Conservation (phyloP, 768 basidiomycete species). For the Auricularia auricula-judae region DNA sequence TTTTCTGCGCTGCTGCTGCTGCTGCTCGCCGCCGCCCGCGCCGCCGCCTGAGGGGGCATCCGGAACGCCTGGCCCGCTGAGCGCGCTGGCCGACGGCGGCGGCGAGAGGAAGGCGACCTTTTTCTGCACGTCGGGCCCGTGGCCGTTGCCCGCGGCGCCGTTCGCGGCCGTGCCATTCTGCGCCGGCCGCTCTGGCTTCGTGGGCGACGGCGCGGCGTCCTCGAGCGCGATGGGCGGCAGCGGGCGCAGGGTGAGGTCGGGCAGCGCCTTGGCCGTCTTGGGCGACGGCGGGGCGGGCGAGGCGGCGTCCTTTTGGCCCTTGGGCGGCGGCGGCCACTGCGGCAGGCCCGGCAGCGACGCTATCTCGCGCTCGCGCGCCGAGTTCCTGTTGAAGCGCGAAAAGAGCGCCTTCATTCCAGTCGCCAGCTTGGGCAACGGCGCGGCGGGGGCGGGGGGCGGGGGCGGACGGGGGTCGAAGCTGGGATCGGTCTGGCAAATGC, state of each 20-base stretch:
- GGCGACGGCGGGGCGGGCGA: conserved; percentile 23
- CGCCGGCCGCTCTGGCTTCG: conserved; percentile 3
- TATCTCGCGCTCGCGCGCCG: conserved; percentile 50
- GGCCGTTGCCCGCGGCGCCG: not conserved
- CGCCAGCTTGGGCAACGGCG: not conserved
- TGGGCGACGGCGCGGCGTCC: not conserved
- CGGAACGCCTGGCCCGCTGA: not conserved
- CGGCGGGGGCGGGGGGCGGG: not conserved
- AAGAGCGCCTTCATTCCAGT: conserved; percentile 77
- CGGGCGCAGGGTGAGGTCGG: conserved; percentile 45
- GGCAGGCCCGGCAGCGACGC: conserved; percentile 46
- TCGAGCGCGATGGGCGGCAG: conserved; percentile 31
- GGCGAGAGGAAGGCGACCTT: conserved; percentile 85
- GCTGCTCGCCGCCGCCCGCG: not conserved
- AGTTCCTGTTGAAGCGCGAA: conserved; percentile 50
- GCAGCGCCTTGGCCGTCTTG: conserved; percentile 57
- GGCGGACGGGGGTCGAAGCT: conserved; percentile 3
- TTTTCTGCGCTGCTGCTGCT: conserved; percentile 8
- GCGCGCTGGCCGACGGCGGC: conserved; percentile 44
- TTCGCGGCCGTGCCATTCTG: conserved; percentile 15
- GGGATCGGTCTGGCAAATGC: not conserved
- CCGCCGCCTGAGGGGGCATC: not conserved
- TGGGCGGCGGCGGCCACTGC: conserved; percentile 51
- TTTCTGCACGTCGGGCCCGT: conserved; percentile 46
- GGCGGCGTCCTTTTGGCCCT: conserved; percentile 21